Evolutionary conservation across 352 stramenopile species (phyloP), one percentile per base, ranked within the genome.

Genomic region (Globisporangium radiosum): DNA sequence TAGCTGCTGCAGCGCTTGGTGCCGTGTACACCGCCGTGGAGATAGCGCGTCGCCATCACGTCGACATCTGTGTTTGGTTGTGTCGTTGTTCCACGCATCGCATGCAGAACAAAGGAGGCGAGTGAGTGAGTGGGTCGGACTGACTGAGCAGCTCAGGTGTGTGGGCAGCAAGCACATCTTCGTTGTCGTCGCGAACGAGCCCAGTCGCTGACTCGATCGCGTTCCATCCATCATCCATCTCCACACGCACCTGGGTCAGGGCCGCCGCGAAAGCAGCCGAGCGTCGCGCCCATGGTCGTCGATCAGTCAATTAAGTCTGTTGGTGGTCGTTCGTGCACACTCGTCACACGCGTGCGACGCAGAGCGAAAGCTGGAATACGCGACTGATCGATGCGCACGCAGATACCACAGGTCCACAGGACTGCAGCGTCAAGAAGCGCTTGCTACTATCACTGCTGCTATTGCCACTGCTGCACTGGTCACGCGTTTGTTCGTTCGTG

Each of bases 181-280:
- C 17, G 17, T 19, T 19, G 17, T 19, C 17, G 17, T 19, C 17
- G 17, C 17, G 17, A 19, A 19, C 17, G 17, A 19, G 17, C 17
- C 17, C 17, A 19, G 17, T 19, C 17, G 17, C 17, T 19, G 17
- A 19, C 17, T 19, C 17, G 17, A 19, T 19, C 45, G 45, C 45
- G 17, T 11, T 38, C 47, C 48, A 47, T 25, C 14, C 47, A 25
- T 36, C 47, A 52, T 36, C 15, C 47, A 52, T 19, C n/a, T 14
- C 47, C n/a, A 17, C 10, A 52, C 54, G 37, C 19, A 68, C 66
- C 67, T 49, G 57, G 25, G 25, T 64, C 62, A 17, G 63, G 60
- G 15, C 59, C 63, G 50, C 51, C 51, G 50, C 69, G 66, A 54
- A 76, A 85, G 56, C 79, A 89, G 49, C 78, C 77, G 54, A 89